These are phyloP conservation scores for Ascochyta viciae-villosae DNA, from an alignment of 2,329 filamentous ascomycete genomes.

Conservation along the genomic window DNA sequence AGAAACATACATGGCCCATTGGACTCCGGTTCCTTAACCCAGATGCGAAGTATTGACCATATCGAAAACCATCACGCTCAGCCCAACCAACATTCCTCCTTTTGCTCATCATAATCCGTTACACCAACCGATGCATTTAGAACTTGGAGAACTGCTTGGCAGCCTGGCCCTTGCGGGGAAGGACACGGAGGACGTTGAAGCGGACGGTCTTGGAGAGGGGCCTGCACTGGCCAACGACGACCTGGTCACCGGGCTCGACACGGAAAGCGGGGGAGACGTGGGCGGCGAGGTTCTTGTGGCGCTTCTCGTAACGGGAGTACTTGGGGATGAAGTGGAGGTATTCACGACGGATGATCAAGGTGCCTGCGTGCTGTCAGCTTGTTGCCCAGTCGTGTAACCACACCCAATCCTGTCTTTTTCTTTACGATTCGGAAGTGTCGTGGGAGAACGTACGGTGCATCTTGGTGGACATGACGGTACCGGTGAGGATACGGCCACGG, in stretches of 20 bases:
- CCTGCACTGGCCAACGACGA: constrained; percentile 99
- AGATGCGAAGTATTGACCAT: constrained; percentile 49
- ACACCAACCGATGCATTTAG: constrained; percentile 63
- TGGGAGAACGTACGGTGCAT: constrained; percentile 80
- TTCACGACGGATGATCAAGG: constrained; percentile 98
- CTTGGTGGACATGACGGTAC: constrained; percentile 99
- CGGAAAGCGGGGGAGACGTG: constrained; percentile 99
- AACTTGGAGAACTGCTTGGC: constrained; percentile 99
- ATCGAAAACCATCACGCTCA: constrained; percentile 44
- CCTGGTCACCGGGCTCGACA: constrained; percentile 99
- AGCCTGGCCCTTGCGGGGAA: constrained; percentile 94
- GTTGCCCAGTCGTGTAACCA: constrained; percentile 76
- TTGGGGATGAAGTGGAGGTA: constrained; percentile 99
- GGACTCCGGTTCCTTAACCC: constrained; percentile 51
- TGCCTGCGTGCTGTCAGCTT: constrained; percentile 53
- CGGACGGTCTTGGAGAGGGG: constrained; percentile 99
- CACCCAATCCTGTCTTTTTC: constrained; percentile 92
- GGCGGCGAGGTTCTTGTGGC: constrained; percentile 99
- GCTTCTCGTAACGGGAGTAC: constrained; percentile 99
- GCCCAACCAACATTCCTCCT: constrained; percentile 33
- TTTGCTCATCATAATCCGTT: constrained; percentile 39
- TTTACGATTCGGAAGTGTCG: constrained; percentile 23
- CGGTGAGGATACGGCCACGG: constrained; percentile 99
- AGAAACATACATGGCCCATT: constrained; percentile 51
- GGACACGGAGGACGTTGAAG: constrained; percentile 99